phyloP scores from a whole-genome alignment of 345 rosid genomes.

The Passiflora organensis region DNA sequence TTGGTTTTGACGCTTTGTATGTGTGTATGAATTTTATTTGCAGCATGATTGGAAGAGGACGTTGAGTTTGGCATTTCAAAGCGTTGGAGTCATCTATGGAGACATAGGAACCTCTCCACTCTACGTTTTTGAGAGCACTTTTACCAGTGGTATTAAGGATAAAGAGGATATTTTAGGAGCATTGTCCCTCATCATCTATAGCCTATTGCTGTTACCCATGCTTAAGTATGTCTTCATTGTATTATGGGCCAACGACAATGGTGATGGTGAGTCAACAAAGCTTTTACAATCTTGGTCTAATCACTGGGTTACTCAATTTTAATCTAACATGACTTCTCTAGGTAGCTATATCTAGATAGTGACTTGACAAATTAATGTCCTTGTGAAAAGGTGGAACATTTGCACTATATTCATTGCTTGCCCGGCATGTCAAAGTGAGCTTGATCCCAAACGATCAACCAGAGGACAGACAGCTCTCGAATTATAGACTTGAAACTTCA shows the following conservation, averaged over 20 bases:
- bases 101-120: conserved; percentile 84
- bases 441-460: conserved; percentile 65
- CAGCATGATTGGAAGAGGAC: conserved; percentile 49
- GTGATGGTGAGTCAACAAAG: conserved; percentile 46
- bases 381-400: conserved; percentile 84
- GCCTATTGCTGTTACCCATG: conserved; percentile 45
- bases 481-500: conserved; percentile 53
- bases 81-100: conserved; percentile 67
- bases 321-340: too few relatives aligned
- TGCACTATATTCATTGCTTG: conserved; percentile 62
- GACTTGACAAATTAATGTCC: too few relatives aligned
- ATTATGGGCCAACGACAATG: conserved; percentile 71
- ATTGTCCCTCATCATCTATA: conserved; percentile 64
- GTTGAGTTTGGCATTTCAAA: conserved; percentile 60
- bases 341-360: too few relatives aligned
- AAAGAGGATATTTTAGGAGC: conserved; percentile 54
- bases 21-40: background rate
- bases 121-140: conserved; percentile 58
- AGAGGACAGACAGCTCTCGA: conserved; percentile 59
- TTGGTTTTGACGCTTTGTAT: background rate
- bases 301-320: too few relatives aligned
- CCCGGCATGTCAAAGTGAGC: conserved; percentile 46
- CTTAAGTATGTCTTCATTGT: conserved; percentile 67
- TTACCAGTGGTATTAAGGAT: conserved; percentile 35
- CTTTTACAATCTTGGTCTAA: too few relatives aligned